Base-by-base conservation (phyloP, 768 basidiomycete genomes). In the Termitomyces sp. region DNA sequence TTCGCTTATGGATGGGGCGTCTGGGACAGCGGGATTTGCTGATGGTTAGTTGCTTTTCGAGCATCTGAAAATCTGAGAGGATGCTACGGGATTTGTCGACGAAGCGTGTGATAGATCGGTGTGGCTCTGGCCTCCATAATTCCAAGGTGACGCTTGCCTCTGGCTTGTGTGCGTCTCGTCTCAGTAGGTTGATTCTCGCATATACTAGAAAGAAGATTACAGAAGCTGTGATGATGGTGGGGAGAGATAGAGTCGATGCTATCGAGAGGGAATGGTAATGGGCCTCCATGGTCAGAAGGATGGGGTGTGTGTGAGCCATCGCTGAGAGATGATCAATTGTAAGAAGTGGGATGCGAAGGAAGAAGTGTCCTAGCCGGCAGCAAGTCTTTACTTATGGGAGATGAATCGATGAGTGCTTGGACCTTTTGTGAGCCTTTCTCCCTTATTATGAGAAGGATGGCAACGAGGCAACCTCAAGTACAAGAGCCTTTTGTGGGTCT, bases 141-240 rank as follows among this genome's bases (percentile, higher is more conserved):
- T 51, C 38, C 1, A n/a, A 11, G 25, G 37, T 17, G 32, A 59
- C 25, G 1, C 62, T 61, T 53, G 59, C 55, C 61, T 66, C 59
- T 64, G 65, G 27, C 56, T 59, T 55, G 52, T 23, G 27, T 44
- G 58, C 41, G 37, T 56, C 46, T 42, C 63, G 54, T 46, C 59
- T 62, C 52, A 58, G 54, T 56, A 68, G 44, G 25, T 57, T 65
- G 38, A 72, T 49, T 16, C 61, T 65, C 31, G 72, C 66, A 56
- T 75, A 73, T 56, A 74, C 63, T 32, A 69, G 69, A 53, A 73
- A 63, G 52, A 75, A 62, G 25, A 72, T 61, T 25, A 72, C 56
- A 38, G 70, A 74, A 47, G 69, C 68, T 35, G 70, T 70, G 54
- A 75, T 64, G 44, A 73, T 67, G 48, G 66, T 68, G 43, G 70